Percentiles rank a stretch among this genome's conserved stretches.
phyloP scores from a whole-genome alignment of 768 basidiomycete species.

The Rhodosporidiobolus odoratus region DNA sequence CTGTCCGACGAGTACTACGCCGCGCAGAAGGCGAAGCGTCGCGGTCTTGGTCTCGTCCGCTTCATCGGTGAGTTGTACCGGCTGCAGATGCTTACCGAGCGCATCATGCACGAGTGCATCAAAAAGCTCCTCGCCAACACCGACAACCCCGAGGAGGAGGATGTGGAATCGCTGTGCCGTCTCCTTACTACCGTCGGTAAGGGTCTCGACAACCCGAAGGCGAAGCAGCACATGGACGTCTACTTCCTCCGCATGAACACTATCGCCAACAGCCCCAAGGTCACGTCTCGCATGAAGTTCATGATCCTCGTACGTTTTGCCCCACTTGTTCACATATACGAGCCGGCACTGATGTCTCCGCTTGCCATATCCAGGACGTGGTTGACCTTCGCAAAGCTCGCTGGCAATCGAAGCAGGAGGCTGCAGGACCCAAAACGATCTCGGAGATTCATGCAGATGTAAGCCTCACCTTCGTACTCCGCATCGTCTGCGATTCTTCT shows the following conservation, averaged over 20 bases:
- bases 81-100: conserved; percentile 94
- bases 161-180: conserved; percentile 92
- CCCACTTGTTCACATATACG: background rate
- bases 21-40: conserved; percentile 93
- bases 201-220: conserved; percentile 69
- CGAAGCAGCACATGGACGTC: conserved; percentile 66
- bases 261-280: conserved; percentile 65
- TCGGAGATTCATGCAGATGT: conserved; percentile 83
- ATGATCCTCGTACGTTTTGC: conserved; percentile 75
- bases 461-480: conserved; percentile 47
- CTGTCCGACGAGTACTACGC: conserved; percentile 95
- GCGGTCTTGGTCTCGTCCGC: conserved; percentile 91
- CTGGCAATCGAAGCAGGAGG: conserved; percentile 68
- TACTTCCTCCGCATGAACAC: conserved; percentile 89
- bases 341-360: conserved; percentile 9
- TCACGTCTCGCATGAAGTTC: conserved; percentile 83
- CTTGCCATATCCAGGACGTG: conserved; percentile 60
- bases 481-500: background rate
- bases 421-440: conserved; percentile 77
- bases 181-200: conserved; percentile 82
- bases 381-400: conserved; percentile 77
- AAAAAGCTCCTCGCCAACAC: conserved; percentile 91
- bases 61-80: conserved; percentile 99
- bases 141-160: conserved; percentile 93
- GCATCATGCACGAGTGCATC: conserved; percentile 98